These are phyloP conservation scores for Mycena floridula DNA, from an alignment of 768 basidiomycete species.

Conservation along the genomic window DNA sequence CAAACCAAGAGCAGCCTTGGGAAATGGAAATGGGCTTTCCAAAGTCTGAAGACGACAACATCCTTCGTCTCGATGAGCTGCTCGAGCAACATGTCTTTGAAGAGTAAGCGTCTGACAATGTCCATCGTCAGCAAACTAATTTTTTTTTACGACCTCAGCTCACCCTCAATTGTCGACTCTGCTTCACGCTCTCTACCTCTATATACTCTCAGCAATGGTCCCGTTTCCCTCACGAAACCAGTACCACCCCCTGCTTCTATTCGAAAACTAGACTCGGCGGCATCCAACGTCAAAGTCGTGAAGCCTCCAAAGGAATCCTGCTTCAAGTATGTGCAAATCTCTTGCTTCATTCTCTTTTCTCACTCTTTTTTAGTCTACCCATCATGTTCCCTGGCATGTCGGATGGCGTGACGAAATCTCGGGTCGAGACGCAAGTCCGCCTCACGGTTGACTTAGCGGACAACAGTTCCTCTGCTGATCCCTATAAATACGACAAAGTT, in stretches of 20 bases:
- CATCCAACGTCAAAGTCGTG: constrained; percentile 53
- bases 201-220: constrained; percentile 23
- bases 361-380: constrained; percentile 47
- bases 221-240: constrained; percentile 50
- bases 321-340: constrained; percentile 50
- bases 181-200: constrained; percentile 20
- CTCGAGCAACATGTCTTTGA: constrained; percentile 72
- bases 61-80: constrained; percentile 67
- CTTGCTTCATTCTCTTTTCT: constrained; percentile 4
- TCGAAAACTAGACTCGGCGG: constrained; percentile 47
- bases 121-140: too few species aligned
- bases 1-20: too few species aligned
- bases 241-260: constrained; percentile 57
- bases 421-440: constrained; percentile 93
- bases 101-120: constrained; percentile 44
- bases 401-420: constrained; percentile 76
- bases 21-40: too few species aligned
- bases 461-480: constrained; percentile 55
- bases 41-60: constrained; percentile 18
- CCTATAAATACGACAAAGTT: constrained; percentile 65
- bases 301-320: constrained; percentile 71
- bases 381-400: constrained; percentile 84
- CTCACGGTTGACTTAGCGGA: constrained; percentile 76
- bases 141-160: constrained; percentile 18
- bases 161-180: constrained; percentile 23